Evolutionary conservation across 2,329 filamentous ascomycete species (phyloP).

Genomic region (Xylariaceae sp.): DNA sequence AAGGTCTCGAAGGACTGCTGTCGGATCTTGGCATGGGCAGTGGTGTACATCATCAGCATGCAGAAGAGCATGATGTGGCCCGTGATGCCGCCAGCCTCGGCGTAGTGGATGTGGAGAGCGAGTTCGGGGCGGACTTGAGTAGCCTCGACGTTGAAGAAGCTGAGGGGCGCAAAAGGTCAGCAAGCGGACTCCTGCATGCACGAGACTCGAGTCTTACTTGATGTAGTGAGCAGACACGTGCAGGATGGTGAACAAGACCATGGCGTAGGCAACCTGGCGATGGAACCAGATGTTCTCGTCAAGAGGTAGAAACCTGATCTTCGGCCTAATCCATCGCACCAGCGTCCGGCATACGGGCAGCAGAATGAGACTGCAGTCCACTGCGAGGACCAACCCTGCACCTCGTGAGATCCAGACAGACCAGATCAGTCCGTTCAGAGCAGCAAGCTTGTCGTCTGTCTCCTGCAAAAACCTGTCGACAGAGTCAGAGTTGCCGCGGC

Average conservation of each 20-base stretch:
- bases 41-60: constrained; percentile 98
- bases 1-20: constrained; percentile 98
- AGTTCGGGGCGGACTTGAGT: constrained; percentile 71
- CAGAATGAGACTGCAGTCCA: constrained; percentile 82
- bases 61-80: constrained; percentile 98
- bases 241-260: constrained; percentile 72
- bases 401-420: constrained; percentile 97
- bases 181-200: too few species aligned
- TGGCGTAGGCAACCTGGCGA: constrained; percentile 82
- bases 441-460: constrained; percentile 58
- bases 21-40: constrained; percentile 83
- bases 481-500: constrained; percentile 4
- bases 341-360: constrained; percentile 92
- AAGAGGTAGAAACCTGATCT: constrained; percentile 80
- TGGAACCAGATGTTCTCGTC: constrained; percentile 98
- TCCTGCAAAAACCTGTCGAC: constrained; percentile 68
- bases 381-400: constrained; percentile 74
- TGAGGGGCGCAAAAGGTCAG: too few species aligned
- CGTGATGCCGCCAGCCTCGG: constrained; percentile 81
- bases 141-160: constrained; percentile 91
- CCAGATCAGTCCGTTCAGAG: constrained; percentile 72
- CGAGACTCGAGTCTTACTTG: constrained; percentile 75
- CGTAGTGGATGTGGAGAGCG: constrained; percentile 87
- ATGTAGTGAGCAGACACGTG: constrained; percentile 84
- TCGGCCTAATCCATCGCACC: constrained; percentile 76